Evolutionary conservation across 2,329 filamentous ascomycete genomes (phyloP).

Genomic region (Colletotrichum theobromicola): DNA sequence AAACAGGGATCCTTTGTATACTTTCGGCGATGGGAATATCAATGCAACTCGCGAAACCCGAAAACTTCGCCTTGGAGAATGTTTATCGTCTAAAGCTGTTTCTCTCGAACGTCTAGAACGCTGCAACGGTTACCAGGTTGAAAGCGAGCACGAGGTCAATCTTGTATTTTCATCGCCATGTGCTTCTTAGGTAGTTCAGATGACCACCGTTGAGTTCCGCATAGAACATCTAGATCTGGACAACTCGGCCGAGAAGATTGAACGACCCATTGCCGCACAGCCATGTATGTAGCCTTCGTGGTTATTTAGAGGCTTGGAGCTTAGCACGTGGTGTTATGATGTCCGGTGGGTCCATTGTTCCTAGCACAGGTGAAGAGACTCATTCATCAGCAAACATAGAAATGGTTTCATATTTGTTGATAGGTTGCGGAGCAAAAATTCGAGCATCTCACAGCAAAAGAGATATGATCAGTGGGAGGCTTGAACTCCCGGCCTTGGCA

Average conservation of each 20-base stretch:
- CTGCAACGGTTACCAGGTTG: not conserved
- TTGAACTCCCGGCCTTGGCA: slow-evolving; percentile 23
- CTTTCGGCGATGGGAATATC: not conserved
- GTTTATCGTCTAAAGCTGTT: not conserved
- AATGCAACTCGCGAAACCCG: not conserved
- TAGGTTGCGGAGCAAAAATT: not conserved
- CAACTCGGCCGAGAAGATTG: not conserved
- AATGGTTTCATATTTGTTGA: not conserved
- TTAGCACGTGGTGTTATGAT: not conserved
- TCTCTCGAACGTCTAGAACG: not conserved
- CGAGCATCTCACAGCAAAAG: not conserved
- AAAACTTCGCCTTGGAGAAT: not conserved
- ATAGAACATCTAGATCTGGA: not conserved
- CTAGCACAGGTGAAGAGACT: not conserved
- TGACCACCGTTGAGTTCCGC: not conserved
- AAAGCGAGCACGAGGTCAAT: not conserved
- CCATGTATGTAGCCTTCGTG: not conserved
- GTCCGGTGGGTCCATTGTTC: not conserved
- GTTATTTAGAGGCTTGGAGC: not conserved
- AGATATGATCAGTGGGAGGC: slow-evolving; percentile 16
- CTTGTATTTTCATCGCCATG: not conserved
- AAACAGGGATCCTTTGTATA: not conserved
- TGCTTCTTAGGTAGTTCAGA: not conserved
- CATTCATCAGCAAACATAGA: not conserved
- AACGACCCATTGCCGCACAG: not conserved